phyloP scores from a whole-genome alignment of 2,329 filamentous ascomycete genomes.

The Pleurostoma richardsiae region DNA sequence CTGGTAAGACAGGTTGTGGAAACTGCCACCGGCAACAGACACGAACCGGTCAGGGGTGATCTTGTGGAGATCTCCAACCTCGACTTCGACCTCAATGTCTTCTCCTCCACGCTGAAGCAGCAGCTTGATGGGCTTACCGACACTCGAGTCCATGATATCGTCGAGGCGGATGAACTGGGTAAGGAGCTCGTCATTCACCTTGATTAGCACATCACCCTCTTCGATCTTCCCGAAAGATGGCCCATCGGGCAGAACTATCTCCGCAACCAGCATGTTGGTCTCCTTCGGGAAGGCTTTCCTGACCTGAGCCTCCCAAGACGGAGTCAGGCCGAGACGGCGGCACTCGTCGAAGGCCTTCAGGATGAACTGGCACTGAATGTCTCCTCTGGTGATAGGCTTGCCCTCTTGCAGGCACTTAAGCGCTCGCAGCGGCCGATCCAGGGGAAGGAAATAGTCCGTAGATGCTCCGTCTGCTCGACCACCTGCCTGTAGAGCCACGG shows the following conservation, averaged over 20 bases:
- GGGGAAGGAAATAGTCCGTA: constrained; percentile 93
- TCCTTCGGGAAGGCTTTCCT: constrained; percentile 83
- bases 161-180: constrained; percentile 92
- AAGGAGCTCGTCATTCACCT: constrained; percentile 88
- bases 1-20: constrained; percentile 96
- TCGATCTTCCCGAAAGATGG: constrained; percentile 83
- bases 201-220: constrained; percentile 89
- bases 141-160: constrained; percentile 83
- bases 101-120: constrained; percentile 85
- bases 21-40: constrained; percentile 86
- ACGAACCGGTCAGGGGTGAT: constrained; percentile 97
- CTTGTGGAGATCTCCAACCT: constrained; percentile 82
- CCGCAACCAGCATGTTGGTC: constrained; percentile 94
- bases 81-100: constrained; percentile 77
- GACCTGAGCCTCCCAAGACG: constrained; percentile 81
- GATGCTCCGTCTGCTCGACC: constrained; percentile 91
- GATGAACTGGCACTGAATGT: constrained; percentile 97
- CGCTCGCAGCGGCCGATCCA: constrained; percentile 85
- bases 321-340: constrained; percentile 75
- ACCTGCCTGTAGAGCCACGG: constrained; percentile 89
- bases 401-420: constrained; percentile 78
- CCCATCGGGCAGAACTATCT: constrained; percentile 88
- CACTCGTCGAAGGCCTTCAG: constrained; percentile 98
- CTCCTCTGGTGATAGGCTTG: constrained; percentile 75
- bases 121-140: constrained; percentile 72